A percentile compares a stretch with the other conserved stretches of the same genome.
These are phyloP conservation scores for Collybiopsis luxurians DNA, from an alignment of 768 basidiomycete genomes.

Conservation along the genomic window DNA sequence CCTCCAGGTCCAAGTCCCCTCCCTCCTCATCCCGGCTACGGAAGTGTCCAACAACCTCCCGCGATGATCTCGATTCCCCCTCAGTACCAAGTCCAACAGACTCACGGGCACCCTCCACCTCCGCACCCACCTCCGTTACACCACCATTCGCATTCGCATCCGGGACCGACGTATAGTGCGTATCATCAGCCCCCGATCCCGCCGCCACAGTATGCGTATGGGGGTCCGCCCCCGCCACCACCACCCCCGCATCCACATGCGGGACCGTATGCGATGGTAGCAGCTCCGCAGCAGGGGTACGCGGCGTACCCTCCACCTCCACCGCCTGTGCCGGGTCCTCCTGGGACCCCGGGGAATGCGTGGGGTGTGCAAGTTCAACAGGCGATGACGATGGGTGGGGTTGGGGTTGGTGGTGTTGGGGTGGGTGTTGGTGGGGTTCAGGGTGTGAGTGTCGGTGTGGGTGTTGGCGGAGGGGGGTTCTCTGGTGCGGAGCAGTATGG, in stretches of 20 bases:
- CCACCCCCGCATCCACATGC: background rate
- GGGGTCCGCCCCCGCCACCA: background rate
- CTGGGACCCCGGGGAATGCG: background rate
- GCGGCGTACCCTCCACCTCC: background rate
- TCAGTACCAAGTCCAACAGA: constrained; percentile 3
- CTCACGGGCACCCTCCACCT: constrained; percentile 6
- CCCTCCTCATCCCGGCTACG: background rate
- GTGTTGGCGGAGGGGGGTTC: background rate
- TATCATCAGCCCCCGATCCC: constrained; percentile 3
- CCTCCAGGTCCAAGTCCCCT: background rate
- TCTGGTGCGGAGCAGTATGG: background rate
- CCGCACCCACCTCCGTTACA: constrained; percentile 2
- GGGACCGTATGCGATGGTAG: background rate
- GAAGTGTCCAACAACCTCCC: background rate
- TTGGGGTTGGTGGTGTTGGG: too few species aligned
- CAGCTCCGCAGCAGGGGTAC: background rate
- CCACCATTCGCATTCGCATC: constrained; percentile 7
- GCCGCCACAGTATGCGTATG: background rate
- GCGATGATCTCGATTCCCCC: background rate
- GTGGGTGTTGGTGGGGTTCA: too few species aligned
- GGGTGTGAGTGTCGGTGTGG: too few species aligned
- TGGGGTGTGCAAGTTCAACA: background rate
- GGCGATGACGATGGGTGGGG: background rate
- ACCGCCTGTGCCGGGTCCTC: too few species aligned
- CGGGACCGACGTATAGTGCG: background rate